These are phyloP conservation scores for Hymenoscyphus occultus DNA, from an alignment of 2,329 filamentous ascomycete genomes.

Conservation along the genomic window DNA sequence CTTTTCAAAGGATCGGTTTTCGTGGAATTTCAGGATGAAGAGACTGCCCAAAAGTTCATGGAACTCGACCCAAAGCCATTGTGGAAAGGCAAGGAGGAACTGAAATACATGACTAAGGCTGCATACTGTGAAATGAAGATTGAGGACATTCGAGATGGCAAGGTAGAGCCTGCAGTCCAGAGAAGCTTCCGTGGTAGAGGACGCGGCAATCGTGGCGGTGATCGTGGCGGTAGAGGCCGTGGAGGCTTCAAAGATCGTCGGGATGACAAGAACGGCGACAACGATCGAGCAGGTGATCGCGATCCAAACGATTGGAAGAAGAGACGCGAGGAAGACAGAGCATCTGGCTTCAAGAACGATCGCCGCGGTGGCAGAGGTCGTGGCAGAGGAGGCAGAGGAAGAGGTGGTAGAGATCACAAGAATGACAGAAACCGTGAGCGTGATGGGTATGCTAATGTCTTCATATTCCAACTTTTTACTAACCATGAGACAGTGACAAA, in stretches of 20 bases:
- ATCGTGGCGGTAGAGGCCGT: slow-evolving; percentile 34
- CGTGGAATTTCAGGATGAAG: slow-evolving; percentile 82
- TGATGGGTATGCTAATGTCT: slow-evolving; percentile 26
- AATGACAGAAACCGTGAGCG: slow-evolving; percentile 39
- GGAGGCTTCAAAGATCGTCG: slow-evolving; percentile 7
- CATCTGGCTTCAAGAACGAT: slow-evolving; percentile 50
- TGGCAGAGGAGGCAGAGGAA: slow-evolving; percentile 43
- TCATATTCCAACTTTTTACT: slow-evolving; percentile 11
- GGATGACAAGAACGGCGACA: background rate
- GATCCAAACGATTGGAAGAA: slow-evolving; percentile 62
- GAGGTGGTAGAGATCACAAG: slow-evolving; percentile 40
- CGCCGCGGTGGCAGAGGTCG: slow-evolving; percentile 32
- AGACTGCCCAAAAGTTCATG: slow-evolving; percentile 77
- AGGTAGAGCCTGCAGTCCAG: slow-evolving; percentile 55
- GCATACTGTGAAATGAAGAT: slow-evolving; percentile 80
- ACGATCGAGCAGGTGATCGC: slow-evolving; percentile 25
- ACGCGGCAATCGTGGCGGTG: slow-evolving; percentile 36
- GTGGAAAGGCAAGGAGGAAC: slow-evolving; percentile 71
- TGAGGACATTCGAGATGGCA: slow-evolving; percentile 67
- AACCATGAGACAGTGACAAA: slow-evolving; percentile 18
- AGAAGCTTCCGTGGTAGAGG: slow-evolving; percentile 13
- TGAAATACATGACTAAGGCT: slow-evolving; percentile 83
- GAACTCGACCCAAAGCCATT: slow-evolving; percentile 75
- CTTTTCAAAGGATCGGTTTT: slow-evolving; percentile 96
- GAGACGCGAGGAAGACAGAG: slow-evolving; percentile 60